Evolutionary conservation across 768 basidiomycete species (phyloP).

Genomic region (Coprinellus micaceus): DNA sequence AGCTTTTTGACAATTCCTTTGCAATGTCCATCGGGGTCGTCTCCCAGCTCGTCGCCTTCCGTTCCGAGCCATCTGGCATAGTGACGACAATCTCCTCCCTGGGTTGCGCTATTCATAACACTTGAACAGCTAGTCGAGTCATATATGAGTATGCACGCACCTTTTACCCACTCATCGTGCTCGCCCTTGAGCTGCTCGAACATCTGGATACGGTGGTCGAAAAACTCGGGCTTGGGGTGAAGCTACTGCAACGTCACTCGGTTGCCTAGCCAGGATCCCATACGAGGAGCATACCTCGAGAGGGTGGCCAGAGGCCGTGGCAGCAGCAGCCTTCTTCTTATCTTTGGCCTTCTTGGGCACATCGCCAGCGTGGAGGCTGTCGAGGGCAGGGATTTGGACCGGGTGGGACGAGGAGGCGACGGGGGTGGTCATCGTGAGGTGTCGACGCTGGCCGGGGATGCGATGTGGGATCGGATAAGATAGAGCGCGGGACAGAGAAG

Average conservation of each 20-base stretch:
- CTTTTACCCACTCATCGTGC: conserved; percentile 74
- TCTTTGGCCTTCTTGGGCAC: conserved; percentile 30
- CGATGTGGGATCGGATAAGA: not conserved
- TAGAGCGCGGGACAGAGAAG: conserved; percentile 22
- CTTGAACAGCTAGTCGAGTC: conserved; percentile 9
- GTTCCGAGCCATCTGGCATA: conserved; percentile 80
- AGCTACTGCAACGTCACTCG: conserved; percentile 42
- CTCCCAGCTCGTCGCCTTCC: conserved; percentile 89
- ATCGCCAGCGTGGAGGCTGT: conserved; percentile 36
- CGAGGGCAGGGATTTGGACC: conserved; percentile 42
- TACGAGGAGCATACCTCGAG: conserved; percentile 54
- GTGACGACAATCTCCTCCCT: conserved; percentile 81
- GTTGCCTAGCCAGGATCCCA: not conserved
- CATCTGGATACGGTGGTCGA: conserved; percentile 85
- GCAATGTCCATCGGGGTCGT: conserved; percentile 91
- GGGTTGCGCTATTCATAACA: conserved; percentile 55
- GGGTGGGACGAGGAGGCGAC: conserved; percentile 55
- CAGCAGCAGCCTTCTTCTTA: conserved; percentile 41
- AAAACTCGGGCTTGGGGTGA: conserved; percentile 79
- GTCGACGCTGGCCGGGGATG: conserved; percentile 12
- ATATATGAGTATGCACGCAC: conserved; percentile 34
- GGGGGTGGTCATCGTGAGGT: conserved; percentile 49
- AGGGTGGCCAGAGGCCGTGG: conserved; percentile 44
- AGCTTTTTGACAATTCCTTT: conserved; percentile 78
- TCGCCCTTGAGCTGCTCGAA: conserved; percentile 85